A percentile compares a stretch with the other conserved stretches of the same genome.
Evolutionary conservation across 164 flowering plant species (phyloP).

Genomic region (Pachysandra terminalis): DNA sequence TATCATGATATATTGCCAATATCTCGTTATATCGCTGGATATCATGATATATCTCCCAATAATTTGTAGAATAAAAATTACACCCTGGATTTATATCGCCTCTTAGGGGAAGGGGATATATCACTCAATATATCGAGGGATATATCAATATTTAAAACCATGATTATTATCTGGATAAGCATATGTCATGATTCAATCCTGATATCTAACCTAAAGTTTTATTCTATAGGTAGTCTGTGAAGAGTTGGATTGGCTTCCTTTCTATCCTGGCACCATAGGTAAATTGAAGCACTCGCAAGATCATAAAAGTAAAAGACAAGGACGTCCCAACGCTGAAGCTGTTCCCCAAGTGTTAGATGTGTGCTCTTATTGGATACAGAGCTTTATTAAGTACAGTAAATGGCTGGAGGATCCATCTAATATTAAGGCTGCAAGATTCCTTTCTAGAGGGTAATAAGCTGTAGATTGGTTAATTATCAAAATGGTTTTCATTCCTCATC

Average conservation of each 20-base stretch:
- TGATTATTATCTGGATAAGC: background rate
- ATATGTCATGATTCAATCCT: slow-evolving; percentile 1
- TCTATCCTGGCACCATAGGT: slow-evolving; percentile 53
- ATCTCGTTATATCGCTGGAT: too few species aligned
- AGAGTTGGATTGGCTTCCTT: slow-evolving; percentile 98
- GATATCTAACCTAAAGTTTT: slow-evolving; percentile 6
- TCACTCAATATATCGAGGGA: too few species aligned
- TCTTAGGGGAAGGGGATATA: too few species aligned
- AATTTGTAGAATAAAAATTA: too few species aligned
- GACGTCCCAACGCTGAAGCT: slow-evolving; percentile 72
- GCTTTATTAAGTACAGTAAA: slow-evolving; percentile 88
- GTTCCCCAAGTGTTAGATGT: slow-evolving; percentile 67
- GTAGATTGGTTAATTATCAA: background rate
- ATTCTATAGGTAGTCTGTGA: slow-evolving; percentile 85
- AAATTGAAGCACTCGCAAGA: slow-evolving; percentile 41
- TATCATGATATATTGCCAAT: too few species aligned
- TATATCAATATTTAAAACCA: too few species aligned
- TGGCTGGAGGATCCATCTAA: slow-evolving; percentile 88
- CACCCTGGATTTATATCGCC: too few species aligned
- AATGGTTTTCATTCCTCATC: background rate
- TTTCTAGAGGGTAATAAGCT: slow-evolving; percentile 72
- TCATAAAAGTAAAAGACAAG: slow-evolving; percentile 43
- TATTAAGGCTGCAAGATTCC: slow-evolving; percentile 87
- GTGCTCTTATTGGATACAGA: slow-evolving; percentile 84
- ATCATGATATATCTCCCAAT: too few species aligned